phyloP scores from a whole-genome alignment of 2,329 filamentous ascomycete genomes.

The Fusarium nanum region DNA sequence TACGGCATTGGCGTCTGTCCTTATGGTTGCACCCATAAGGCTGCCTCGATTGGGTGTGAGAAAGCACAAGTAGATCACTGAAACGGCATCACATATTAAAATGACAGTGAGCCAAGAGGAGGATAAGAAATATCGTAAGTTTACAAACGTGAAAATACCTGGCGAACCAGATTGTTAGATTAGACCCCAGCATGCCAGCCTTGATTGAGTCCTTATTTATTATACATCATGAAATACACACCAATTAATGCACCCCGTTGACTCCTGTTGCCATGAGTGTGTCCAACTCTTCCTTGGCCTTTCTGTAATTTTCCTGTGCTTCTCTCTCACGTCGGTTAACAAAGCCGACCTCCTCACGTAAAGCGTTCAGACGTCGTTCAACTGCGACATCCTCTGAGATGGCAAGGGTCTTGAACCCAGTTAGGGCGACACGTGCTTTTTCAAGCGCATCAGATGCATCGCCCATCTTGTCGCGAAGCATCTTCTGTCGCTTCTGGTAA shows the following conservation, averaged over 20 bases:
- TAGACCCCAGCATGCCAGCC: conserved; percentile 31
- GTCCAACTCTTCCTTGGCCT: conserved; percentile 81
- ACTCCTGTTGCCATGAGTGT: conserved; percentile 58
- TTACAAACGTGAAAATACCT: conserved; percentile 17
- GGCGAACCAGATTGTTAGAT: conserved; percentile 34
- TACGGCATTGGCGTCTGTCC: conserved; percentile 61
- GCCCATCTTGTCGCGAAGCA: conserved; percentile 80
- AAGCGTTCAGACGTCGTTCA: conserved; percentile 73
- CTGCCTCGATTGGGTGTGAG: conserved; percentile 63
- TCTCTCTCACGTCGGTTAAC: conserved; percentile 86
- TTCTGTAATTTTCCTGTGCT: conserved; percentile 87
- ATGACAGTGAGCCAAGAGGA: conserved; percentile 4
- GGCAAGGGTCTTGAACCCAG: conserved; percentile 79
- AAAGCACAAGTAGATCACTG: conserved; percentile 44
- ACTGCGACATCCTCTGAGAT: conserved; percentile 84
- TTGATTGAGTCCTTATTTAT: conserved; percentile 37
- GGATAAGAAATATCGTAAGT: conserved; percentile 2
- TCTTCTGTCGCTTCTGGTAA: conserved; percentile 87
- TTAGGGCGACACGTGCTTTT: conserved; percentile 77
- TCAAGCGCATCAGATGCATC: conserved; percentile 80
- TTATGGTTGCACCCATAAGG: conserved; percentile 63
- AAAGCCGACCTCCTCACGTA: conserved; percentile 86
- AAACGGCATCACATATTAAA: background rate
- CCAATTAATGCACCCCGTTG: conserved; percentile 55
- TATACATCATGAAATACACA: conserved; percentile 38